These are phyloP conservation scores for Aspergillus coremiiformis DNA, from an alignment of 495 filamentous ascomycete species.

Conservation along the genomic window DNA sequence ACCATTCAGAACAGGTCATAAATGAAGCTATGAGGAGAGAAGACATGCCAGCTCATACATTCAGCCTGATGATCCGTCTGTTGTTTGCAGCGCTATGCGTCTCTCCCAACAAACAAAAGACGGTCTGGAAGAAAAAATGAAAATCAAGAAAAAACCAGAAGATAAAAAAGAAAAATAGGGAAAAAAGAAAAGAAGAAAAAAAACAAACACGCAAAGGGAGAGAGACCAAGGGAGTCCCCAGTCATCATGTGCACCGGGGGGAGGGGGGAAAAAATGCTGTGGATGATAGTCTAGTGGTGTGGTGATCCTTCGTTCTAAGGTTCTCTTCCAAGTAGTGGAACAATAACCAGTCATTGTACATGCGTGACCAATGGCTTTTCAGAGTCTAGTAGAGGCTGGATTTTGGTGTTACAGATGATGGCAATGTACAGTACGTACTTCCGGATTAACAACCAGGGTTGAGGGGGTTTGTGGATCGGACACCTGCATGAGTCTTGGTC, in stretches of 20 bases:
- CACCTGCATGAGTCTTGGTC: constrained; percentile 12
- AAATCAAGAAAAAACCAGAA: background rate
- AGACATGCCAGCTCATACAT: constrained; percentile 21
- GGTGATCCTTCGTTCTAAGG: constrained; percentile 13
- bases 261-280: too few species aligned
- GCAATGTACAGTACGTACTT: constrained; percentile 9
- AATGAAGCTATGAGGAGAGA: constrained; percentile 11
- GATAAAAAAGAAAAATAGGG: background rate
- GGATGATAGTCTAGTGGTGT: background rate
- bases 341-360: constrained; percentile 14
- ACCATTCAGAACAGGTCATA: constrained; percentile 11
- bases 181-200: background rate
- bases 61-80: constrained; percentile 3
- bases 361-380: constrained; percentile 9
- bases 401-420: constrained; percentile 16
- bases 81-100: constrained; percentile 13
- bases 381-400: constrained; percentile 12
- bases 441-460: constrained; percentile 9
- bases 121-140: background rate
- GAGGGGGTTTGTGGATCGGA: constrained; percentile 8
- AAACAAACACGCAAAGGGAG: background rate
- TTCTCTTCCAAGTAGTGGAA: constrained; percentile 9
- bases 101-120: constrained; percentile 12
- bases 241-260: constrained; percentile 8
- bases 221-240: background rate